Conservation (phyloP, 306 rosid genomes). For the Canavalia ensiformis region DNA sequence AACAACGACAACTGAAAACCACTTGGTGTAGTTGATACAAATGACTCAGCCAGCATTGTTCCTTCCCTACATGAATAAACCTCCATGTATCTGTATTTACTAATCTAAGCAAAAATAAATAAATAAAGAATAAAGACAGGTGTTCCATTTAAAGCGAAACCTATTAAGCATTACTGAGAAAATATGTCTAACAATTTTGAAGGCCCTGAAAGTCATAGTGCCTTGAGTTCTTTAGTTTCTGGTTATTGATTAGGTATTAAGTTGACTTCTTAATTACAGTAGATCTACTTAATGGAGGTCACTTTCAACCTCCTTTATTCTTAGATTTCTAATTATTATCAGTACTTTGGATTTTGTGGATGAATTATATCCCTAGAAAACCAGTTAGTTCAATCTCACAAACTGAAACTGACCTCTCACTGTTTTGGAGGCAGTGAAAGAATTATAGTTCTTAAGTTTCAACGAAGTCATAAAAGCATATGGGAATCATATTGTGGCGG, state of each 20-base stretch:
- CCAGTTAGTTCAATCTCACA: conserved; percentile 47
- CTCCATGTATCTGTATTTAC: not conserved
- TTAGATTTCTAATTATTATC: conserved; percentile 27
- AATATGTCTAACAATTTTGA: conserved; percentile 24
- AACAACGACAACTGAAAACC: conserved; percentile 37
- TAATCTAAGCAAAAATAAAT: not conserved
- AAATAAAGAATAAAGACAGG: conserved; percentile 1
- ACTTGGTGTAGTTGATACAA: not conserved
- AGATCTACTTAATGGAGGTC: conserved; percentile 41
- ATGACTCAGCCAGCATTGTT: conserved; percentile 9
- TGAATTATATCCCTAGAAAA: conserved; percentile 24
- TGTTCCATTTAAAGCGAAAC: conserved; percentile 22
- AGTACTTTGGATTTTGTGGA: conserved; percentile 26
- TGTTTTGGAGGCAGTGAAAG: conserved; percentile 34
- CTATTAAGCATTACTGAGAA: conserved; percentile 5
- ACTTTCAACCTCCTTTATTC: conserved; percentile 49
- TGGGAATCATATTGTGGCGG: conserved; percentile 45
- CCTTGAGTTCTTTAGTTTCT: not conserved
- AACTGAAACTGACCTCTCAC: conserved; percentile 52
- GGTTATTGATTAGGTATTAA: conserved; percentile 10
- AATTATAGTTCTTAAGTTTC: conserved; percentile 39
- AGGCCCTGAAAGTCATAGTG: conserved; percentile 7
- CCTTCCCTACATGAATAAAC: conserved; percentile 2
- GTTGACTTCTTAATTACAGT: conserved; percentile 44
- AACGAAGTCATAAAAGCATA: conserved; percentile 35